phyloP scores from a whole-genome alignment of 257 asterid genomes.

The Ophiorrhiza pumila region DNA sequence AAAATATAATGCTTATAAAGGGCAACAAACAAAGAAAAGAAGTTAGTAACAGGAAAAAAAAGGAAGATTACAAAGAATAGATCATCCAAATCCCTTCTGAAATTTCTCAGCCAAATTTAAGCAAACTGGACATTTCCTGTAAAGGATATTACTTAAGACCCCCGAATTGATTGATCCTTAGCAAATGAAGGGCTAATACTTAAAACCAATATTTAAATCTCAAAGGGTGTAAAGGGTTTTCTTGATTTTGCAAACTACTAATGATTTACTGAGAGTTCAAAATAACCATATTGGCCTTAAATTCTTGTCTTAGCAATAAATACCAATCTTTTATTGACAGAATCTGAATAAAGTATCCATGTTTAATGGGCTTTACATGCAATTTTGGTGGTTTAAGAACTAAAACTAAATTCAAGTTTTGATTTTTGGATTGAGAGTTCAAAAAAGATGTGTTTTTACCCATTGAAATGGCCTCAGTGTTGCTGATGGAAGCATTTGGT shows the following conservation, averaged over 20 bases:
- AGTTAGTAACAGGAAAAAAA: too few relatives aligned
- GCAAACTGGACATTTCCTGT: slow-evolving; percentile 72
- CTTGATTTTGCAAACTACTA: slow-evolving; percentile 78
- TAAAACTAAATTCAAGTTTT: slow-evolving; percentile 24
- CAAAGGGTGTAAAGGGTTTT: slow-evolving; percentile 50
- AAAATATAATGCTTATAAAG: too few relatives aligned
- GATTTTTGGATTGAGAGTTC: slow-evolving; percentile 22
- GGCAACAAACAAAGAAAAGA: too few relatives aligned
- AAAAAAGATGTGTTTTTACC: slow-evolving; percentile 32
- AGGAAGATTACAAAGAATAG: too few relatives aligned
- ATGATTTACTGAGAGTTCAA: slow-evolving; percentile 44
- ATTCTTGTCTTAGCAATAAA: slow-evolving; percentile 66
- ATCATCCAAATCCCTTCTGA: too few relatives aligned
- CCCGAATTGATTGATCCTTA: slow-evolving; percentile 46
- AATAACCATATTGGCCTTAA: slow-evolving; percentile 37
- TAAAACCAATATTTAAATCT: slow-evolving; percentile 73
- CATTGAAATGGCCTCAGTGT: slow-evolving; percentile 27
- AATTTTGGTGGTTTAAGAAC: slow-evolving; percentile 8
- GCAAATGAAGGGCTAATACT: slow-evolving; percentile 41
- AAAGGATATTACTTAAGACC: slow-evolving; percentile 58
- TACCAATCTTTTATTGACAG: slow-evolving; percentile 77
- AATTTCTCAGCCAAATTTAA: too few relatives aligned
- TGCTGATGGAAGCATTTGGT: slow-evolving; percentile 12
- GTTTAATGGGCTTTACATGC: slow-evolving; percentile 44
- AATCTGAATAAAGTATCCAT: slow-evolving; percentile 45